phyloP scores from a whole-genome alignment of 208 protist genomes.

The Balamuthia mandrillaris region DNA sequence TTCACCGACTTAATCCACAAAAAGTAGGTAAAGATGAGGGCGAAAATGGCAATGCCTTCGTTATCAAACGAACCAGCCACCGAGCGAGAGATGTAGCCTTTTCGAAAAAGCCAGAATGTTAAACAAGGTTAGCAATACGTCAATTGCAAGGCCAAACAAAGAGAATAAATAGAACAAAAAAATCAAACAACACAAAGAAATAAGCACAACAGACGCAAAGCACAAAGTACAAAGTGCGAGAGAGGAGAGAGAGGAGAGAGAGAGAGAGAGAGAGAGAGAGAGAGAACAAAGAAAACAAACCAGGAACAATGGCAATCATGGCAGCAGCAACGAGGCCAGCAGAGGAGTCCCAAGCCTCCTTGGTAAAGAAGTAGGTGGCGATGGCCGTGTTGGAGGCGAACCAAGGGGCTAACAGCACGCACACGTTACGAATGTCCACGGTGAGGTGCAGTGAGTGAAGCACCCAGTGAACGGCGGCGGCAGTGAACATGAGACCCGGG shows the following conservation, averaged over 20 bases:
- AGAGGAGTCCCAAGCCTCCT: constrained; percentile 74
- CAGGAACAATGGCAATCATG: constrained; percentile 82
- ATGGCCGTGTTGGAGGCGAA: constrained; percentile 86
- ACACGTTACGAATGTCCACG: constrained; percentile 91
- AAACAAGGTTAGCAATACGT: too few species aligned
- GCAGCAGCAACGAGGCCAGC: constrained; percentile 79
- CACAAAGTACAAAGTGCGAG: constrained; percentile 50
- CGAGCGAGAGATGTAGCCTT: constrained; percentile 92
- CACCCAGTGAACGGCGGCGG: constrained; percentile 82
- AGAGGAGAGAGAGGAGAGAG: constrained; percentile 57
- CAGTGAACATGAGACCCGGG: constrained; percentile 94
- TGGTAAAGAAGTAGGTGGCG: constrained; percentile 80
- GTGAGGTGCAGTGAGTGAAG: constrained; percentile 80
- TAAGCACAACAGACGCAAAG: not conserved
- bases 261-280: not conserved
- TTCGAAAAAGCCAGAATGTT: too few species aligned
- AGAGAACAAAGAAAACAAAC: constrained; percentile 19
- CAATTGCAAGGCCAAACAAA: not conserved
- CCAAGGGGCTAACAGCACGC: constrained; percentile 89
- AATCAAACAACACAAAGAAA: constrained; percentile 9
- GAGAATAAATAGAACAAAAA: not conserved
- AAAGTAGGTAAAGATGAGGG: constrained; percentile 84
- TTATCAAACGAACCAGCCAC: constrained; percentile 98
- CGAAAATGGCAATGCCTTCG: constrained; percentile 95
- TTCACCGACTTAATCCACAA: constrained; percentile 68